Evolutionary conservation across 108 stramenopile species (phyloP), one percentile per base, ranked within the genome.

Genomic region (Thalassiosira profunda): DNA sequence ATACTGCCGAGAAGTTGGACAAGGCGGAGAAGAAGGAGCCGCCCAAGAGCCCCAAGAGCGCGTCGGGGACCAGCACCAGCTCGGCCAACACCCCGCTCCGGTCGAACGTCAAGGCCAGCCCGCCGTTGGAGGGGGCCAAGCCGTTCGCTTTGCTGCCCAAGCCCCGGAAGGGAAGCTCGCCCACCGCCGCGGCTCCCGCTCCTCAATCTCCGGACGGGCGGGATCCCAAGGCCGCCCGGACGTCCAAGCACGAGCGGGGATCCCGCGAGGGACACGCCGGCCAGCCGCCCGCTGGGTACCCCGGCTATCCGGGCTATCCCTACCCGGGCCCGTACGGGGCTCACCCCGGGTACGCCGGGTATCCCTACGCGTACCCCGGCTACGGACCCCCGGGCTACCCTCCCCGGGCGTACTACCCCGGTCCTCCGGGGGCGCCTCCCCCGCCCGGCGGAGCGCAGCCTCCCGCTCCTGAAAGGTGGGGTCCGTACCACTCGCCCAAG

Each of bases 111-210:
- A 58, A 62, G 33, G 11, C 53, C 47, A 48, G 7, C 11, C 8
- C 25, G 4, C 45, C 24, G 8, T 20, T 4, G 8, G 25, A 20
- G 26, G 42, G 51, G 33, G 51, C 41, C 14, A 67, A 35, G 40
- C 65, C 65, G 21, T 76, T 56, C 42, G 67, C 59, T 15, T 42
- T 76, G 18, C 49, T 67, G 29, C 75, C 75, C 46, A 76, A 76
- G 51, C 67, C 75, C 0, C 38, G 38, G 26, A 31, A 4, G 48
- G 6, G 48, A 18, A 9, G 28, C 31, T 29, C 29, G 48, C 20
- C 46, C 63, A 7, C 46, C 63, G 1, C 12, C 62, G 2, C 49
- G 21, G 7, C 55, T 12, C 34, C 31, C 17, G 9, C 34, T 38
- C 5, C 58, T 1, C 18, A 42, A 43, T 58, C 34, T 26, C 38